Percentiles rank a stretch among this genome's conserved stretches.
Evolutionary conservation across 2,329 filamentous ascomycete species (phyloP).

Genomic region (Fusarium oxysporum): DNA sequence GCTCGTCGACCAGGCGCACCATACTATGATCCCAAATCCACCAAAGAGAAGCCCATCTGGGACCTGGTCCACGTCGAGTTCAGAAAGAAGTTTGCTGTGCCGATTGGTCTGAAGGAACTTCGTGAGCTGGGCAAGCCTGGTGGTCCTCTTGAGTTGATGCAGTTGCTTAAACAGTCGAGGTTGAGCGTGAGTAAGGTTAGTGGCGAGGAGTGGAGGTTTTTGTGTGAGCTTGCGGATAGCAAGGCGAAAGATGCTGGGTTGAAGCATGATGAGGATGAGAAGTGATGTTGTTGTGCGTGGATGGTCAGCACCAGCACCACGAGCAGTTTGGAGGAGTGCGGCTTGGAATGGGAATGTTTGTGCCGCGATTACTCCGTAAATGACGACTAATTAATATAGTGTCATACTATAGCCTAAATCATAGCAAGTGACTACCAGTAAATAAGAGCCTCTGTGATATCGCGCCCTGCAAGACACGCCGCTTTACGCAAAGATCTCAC

Average conservation of each 20-base stretch:
- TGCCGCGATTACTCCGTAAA: too few species aligned
- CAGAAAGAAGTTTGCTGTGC: conserved; percentile 80
- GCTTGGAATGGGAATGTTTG: not conserved
- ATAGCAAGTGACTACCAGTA: too few species aligned
- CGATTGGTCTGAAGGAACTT: conserved; percentile 78
- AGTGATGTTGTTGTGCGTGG: not conserved
- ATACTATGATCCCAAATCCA: conserved; percentile 86
- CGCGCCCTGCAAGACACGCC: too few species aligned
- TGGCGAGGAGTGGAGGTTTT: conserved; percentile 72
- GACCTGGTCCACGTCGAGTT: conserved; percentile 90
- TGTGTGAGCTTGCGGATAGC: conserved; percentile 64
- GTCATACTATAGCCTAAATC: too few species aligned
- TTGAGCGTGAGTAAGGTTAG: conserved; percentile 82
- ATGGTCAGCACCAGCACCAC: too few species aligned
- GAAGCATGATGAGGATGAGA: conserved; percentile 42
- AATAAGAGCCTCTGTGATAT: too few species aligned
- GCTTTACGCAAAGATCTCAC: too few species aligned
- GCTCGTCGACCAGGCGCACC: conserved; percentile 58
- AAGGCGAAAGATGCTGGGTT: conserved; percentile 55
- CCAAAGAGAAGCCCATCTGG: conserved; percentile 71
- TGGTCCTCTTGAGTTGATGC: conserved; percentile 76
- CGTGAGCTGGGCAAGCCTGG: conserved; percentile 69
- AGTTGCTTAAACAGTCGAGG: conserved; percentile 84
- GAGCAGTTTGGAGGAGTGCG: too few species aligned
- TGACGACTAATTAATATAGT: too few species aligned